Base-by-base conservation (phyloP, 2,329 filamentous ascomycete genomes). In the Claviceps lovelessii region DNA sequence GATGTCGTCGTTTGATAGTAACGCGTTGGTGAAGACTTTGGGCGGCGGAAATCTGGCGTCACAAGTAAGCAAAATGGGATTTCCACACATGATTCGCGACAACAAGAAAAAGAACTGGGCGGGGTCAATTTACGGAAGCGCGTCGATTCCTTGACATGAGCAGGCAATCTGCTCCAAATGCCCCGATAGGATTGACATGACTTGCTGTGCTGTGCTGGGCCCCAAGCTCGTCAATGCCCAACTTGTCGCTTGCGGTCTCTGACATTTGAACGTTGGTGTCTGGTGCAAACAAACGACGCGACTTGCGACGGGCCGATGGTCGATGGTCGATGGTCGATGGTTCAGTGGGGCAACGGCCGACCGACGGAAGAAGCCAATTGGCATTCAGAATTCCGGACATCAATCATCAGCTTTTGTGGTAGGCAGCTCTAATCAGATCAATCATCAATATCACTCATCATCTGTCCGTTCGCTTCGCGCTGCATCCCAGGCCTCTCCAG, bases 21-120 rank as follows among this genome's bases (percentile, higher is more conserved):
- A 79, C 39, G 93, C 90, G 68, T 95, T 96, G 61, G 90, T 93
- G 72, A 97, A 98, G 65, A 93, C 90, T 64, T 88, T 94, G n/a
- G 91, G 88, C 2, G 81, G 81, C 45, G 88, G 88, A 63, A 97
- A 97, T 39, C 89, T 94, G 15, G 60, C 11, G 2, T 52, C 53
- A 58, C 51, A 58, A 29, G 4, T 53, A 9, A 57, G 55, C 23
- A n/a, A n/a, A 17, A n/a, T 15, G 1, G 31, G 17, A 10, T 19
- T 51, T 15, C 19, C 7, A 5, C 33, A 33, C 7, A 48, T 48
- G 29, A n/a, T 10, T 48, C 4, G 2, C 46, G 15, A 39, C 15
- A 17, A 17, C 13, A 39, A 50, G 23, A 4, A 50, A 28, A 23
- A 23, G 23, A 23, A 23, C 23, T 23, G 9, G 4, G 17, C 8